Percentiles rank a stretch among this genome's conserved stretches.
These are phyloP conservation scores for Apiosordaria backusii DNA, from an alignment of 495 filamentous ascomycete species.

Conservation along the genomic window DNA sequence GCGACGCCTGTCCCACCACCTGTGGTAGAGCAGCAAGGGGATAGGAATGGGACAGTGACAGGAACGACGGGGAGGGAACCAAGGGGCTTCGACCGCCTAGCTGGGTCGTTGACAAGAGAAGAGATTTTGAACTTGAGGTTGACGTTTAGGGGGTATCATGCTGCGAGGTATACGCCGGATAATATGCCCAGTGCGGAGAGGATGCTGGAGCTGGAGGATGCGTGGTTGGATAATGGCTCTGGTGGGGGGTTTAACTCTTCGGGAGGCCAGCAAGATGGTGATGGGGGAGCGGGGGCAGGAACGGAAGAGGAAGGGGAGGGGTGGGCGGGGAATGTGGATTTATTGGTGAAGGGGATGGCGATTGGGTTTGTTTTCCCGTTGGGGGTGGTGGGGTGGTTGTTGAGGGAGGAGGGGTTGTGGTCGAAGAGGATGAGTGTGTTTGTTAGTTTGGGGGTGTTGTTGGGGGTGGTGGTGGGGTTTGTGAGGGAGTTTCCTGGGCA, in stretches of 20 bases:
- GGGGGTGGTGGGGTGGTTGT: constrained; percentile 76
- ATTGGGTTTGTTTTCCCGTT: constrained; percentile 95
- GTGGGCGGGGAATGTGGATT: constrained; percentile 31
- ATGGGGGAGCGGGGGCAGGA: constrained; percentile 35
- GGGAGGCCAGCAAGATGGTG: constrained; percentile 28
- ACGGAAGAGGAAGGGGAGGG: constrained; percentile 36
- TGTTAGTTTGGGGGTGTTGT: constrained; percentile 72
- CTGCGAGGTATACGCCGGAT: constrained; percentile 74
- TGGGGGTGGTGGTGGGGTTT: constrained; percentile 41
- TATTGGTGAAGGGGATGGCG: constrained; percentile 79
- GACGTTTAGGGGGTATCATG: constrained; percentile 79
- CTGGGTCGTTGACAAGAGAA: constrained; percentile 72
- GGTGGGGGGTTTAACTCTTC: constrained; percentile 5
- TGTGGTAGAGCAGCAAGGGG: too few relatives aligned
- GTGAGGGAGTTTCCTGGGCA: constrained; percentile 37
- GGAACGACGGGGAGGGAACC: constrained; percentile 4
- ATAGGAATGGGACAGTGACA: background rate
- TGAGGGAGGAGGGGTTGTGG: constrained; percentile 87
- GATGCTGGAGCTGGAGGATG: constrained; percentile 70
- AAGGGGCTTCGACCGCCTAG: constrained; percentile 82
- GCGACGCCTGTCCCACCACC: constrained; percentile 22
- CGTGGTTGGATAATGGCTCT: constrained; percentile 79
- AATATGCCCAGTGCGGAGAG: constrained; percentile 66
- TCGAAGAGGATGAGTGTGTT: constrained; percentile 76
- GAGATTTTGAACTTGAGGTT: constrained; percentile 79